These are phyloP conservation scores for Pseudonitzschia pungens DNA, from an alignment of 108 stramenopile species.

Conservation along the genomic window DNA sequence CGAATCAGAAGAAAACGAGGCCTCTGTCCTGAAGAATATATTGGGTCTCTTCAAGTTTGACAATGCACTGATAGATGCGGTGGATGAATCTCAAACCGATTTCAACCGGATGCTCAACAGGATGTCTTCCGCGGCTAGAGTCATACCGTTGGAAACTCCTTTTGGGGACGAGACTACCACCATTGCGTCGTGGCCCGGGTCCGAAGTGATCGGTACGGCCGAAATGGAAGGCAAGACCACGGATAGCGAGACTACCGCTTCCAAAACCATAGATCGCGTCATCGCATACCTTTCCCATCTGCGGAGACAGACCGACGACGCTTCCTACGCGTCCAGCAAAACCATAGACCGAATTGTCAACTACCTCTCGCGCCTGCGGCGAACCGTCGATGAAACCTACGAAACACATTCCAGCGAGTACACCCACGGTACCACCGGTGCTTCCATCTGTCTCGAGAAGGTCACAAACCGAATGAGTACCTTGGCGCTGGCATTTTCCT, in stretches of 20 bases:
- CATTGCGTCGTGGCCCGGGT: background rate
- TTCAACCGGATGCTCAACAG: background rate
- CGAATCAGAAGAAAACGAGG: background rate
- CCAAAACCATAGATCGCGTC: background rate
- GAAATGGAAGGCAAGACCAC: background rate
- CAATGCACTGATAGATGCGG: slow-evolving; percentile 1
- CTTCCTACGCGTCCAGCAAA: background rate
- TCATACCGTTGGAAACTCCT: background rate
- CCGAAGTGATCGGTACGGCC: background rate
- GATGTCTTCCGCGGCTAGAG: slow-evolving; percentile 3
- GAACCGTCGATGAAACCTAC: background rate
- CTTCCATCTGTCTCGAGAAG: background rate
- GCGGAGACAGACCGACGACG: too few relatives aligned
- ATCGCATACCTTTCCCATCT: background rate
- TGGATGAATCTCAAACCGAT: slow-evolving; percentile 1
- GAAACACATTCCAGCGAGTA: background rate
- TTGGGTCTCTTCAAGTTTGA: background rate
- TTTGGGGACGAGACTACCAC: background rate
- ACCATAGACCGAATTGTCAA: too few relatives aligned
- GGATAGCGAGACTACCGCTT: background rate
- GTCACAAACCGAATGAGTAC: background rate
- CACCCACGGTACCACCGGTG: background rate
- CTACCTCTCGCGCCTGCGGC: too few relatives aligned
- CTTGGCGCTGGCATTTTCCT: background rate
- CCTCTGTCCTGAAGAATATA: background rate